phyloP scores from a whole-genome alignment of 257 asterid species.

The Thymus mandschuricus region DNA sequence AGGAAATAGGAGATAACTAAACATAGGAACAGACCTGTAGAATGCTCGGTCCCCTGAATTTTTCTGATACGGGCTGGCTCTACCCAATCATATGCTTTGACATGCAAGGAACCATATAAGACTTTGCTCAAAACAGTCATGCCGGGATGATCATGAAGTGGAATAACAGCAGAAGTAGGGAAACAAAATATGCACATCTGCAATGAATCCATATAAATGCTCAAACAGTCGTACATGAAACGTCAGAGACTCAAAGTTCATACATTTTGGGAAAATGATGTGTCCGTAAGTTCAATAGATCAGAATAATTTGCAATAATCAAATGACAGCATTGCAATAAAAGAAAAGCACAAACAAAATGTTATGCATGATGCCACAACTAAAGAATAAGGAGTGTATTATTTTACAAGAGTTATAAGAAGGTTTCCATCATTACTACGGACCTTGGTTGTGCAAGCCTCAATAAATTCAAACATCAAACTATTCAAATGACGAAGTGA shows the following conservation, averaged over 20 bases:
- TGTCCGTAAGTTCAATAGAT: neutral
- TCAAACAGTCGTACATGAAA: slow-evolving; percentile 30
- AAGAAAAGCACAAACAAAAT: slow-evolving; percentile 2
- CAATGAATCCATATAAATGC: slow-evolving; percentile 40
- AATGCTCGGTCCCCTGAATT: slow-evolving; percentile 48
- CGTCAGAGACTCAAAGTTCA: neutral
- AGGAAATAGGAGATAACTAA: slow-evolving; percentile 17
- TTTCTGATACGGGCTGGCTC: slow-evolving; percentile 73
- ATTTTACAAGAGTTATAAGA: neutral
- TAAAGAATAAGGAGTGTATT: neutral
- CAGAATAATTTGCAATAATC: neutral
- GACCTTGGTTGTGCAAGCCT: slow-evolving; percentile 6
- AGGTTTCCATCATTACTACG: neutral
- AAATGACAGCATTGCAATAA: slow-evolving; percentile 1
- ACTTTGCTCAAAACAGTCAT: slow-evolving; percentile 97
- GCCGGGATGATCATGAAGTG: slow-evolving; percentile 95
- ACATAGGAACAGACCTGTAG: slow-evolving; percentile 61
- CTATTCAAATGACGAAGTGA: slow-evolving; percentile 11
- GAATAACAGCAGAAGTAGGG: slow-evolving; percentile 95
- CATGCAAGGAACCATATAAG: slow-evolving; percentile 92
- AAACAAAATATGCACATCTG: slow-evolving; percentile 97
- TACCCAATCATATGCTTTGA: slow-evolving; percentile 94
- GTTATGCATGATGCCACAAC: slow-evolving; percentile 1
- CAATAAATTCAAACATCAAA: slow-evolving; percentile 7
- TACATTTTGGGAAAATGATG: neutral